These are phyloP conservation scores for Podospora comata DNA, from an alignment of 495 filamentous ascomycete species.

Conservation along the genomic window DNA sequence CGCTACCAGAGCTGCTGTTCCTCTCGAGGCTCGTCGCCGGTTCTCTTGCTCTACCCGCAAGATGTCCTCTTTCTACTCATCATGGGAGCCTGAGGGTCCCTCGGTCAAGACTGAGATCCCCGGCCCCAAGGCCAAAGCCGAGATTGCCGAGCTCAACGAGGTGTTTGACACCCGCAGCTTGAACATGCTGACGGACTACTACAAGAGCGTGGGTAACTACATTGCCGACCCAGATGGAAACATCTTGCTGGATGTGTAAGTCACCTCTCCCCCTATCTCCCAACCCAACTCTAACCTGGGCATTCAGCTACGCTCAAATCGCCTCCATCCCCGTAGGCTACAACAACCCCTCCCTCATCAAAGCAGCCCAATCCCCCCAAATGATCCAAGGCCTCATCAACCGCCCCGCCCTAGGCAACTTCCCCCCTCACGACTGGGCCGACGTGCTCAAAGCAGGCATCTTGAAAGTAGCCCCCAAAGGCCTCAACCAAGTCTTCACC, in stretches of 20 bases:
- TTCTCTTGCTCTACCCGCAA: constrained; percentile 33
- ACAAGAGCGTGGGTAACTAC: constrained; percentile 68
- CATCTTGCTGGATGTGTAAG: constrained; percentile 72
- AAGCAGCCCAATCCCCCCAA: constrained; percentile 68
- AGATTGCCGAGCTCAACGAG: constrained; percentile 60
- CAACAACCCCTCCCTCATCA: constrained; percentile 80
- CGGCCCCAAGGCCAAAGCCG: constrained; percentile 71
- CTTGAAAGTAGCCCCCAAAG: constrained; percentile 83
- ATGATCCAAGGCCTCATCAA: constrained; percentile 87
- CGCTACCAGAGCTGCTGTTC: constrained; percentile 4
- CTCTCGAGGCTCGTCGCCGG: constrained; percentile 22
- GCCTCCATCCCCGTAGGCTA: constrained; percentile 97
- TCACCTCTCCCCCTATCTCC: constrained; percentile 16
- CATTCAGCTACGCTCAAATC: constrained; percentile 78
- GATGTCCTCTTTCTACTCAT: constrained; percentile 56
- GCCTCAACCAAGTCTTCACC: constrained; percentile 94
- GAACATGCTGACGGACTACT: constrained; percentile 89
- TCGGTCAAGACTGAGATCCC: constrained; percentile 75
- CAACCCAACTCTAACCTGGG: neutral
- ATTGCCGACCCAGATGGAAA: constrained; percentile 90
- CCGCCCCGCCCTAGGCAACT: constrained; percentile 93
- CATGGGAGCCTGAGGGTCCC: constrained; percentile 71
- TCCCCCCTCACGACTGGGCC: constrained; percentile 88
- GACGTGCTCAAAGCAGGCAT: constrained; percentile 81
- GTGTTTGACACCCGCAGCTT: constrained; percentile 92